Evolutionary conservation across 129 eudicot species (phyloP), one percentile per base, ranked within the genome.

Genomic region (Flaveria ramosissima): DNA sequence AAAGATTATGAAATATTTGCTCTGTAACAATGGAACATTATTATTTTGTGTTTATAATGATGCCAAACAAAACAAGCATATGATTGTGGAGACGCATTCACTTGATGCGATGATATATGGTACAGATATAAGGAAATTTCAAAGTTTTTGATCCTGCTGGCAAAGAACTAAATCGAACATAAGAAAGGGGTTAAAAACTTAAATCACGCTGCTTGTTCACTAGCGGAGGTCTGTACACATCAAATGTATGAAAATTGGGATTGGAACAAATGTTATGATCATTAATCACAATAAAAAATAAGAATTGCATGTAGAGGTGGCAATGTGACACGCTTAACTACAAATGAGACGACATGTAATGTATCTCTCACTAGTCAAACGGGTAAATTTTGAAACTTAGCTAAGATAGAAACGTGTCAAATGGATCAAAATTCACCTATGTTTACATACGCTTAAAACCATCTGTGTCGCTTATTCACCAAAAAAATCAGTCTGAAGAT

Each of bases 1-100:
- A 59, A 70, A 79, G 27, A 56, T 64, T 27, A 76, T 63, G 7
- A 17, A 30, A 63, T 6, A 15, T 51, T n/a, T 63, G 32, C 72
- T 56, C 27, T 39, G 43, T 41, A 79, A 26, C 15, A 72, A 39
- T 39, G 43, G 24, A 79, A 26, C 15, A 72, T 51, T 51, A 39
- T 68, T 57, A n/a, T 26, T 43, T 77, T 24, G 10, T 68, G 21
- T 56, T 24, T 24, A 6, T 24, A 48, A 70, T 48, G 45, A 62
- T 63, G 68, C 11, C 19, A 51, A 72, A 62, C 43, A 56, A 56
- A 24, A 56, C 20, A 45, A 32, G 43, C 70, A 59, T 19, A 59
- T 12, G 63, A 51, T 3, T 41, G 10, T 76, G 41, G 66, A 76
- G 42, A 65, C 72, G 17, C 63, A 16, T 41, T 62, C 17, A 12